A percentile compares a stretch with the other conserved stretches of the same genome.
Conservation (phyloP, 2,329 filamentous ascomycete species). For the Penicillium sp. region DNA sequence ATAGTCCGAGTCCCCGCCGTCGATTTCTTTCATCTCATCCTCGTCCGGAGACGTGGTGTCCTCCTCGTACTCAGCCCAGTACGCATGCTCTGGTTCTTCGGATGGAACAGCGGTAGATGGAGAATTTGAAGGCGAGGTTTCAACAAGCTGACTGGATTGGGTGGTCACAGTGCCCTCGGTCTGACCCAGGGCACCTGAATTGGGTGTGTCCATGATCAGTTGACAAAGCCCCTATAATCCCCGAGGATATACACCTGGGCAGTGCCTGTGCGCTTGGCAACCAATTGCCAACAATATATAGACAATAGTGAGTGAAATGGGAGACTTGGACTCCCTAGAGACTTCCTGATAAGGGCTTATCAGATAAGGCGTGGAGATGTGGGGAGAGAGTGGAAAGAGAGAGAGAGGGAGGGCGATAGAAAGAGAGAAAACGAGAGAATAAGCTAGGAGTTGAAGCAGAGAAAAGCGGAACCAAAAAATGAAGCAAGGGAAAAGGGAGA, state of each 20-base stretch:
- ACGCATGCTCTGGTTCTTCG: constrained; percentile 39
- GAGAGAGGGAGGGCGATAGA: constrained; percentile 5
- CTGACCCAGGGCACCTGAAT: neutral
- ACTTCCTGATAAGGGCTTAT: constrained; percentile 14
- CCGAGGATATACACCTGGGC: neutral
- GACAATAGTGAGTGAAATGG: neutral
- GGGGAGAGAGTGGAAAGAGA: constrained; percentile 3
- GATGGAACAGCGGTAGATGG: constrained; percentile 14
- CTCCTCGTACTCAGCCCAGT: constrained; percentile 58
- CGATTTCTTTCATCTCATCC: constrained; percentile 60
- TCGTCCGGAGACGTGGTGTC: constrained; percentile 58
- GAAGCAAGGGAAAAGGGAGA: constrained; percentile 3
- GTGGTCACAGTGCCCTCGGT: neutral
- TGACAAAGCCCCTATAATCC: neutral
- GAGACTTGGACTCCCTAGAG: neutral
- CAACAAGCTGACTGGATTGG: neutral
- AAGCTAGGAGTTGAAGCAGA: constrained; percentile 5
- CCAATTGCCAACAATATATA: neutral
- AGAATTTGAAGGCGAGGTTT: constrained; percentile 18
- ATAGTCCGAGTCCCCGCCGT: constrained; percentile 49
- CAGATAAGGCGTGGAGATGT: constrained; percentile 9
- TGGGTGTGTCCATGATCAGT: constrained; percentile 14
- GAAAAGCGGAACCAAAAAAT: constrained; percentile 7
- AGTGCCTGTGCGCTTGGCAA: neutral
- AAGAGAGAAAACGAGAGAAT: constrained; percentile 9